phyloP scores from a whole-genome alignment of 352 stramenopile genomes.

The Phytophthora pluvialis region DNA sequence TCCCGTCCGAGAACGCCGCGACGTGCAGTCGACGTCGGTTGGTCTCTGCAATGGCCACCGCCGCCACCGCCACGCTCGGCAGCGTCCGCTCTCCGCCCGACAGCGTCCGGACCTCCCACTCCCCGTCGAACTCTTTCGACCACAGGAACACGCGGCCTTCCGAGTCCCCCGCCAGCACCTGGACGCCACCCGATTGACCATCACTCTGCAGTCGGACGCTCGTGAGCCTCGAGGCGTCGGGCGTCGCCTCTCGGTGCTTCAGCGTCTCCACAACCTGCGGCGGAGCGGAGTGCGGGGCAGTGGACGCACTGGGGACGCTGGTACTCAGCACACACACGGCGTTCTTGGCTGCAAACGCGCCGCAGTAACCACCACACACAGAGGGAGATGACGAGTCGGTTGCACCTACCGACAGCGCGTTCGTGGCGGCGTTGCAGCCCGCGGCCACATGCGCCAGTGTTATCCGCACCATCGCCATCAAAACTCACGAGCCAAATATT shows the following conservation, averaged over 20 bases:
- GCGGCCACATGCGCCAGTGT: slow-evolving; percentile 57
- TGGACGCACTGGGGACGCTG: background rate
- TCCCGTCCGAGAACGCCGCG: slow-evolving; percentile 56
- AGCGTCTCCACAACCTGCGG: slow-evolving; percentile 49
- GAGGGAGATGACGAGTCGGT: slow-evolving; percentile 11
- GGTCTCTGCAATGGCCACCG: slow-evolving; percentile 42
- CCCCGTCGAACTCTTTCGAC: slow-evolving; percentile 5
- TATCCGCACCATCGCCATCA: slow-evolving; percentile 14
- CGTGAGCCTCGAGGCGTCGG: slow-evolving; percentile 49
- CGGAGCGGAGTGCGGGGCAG: slow-evolving; percentile 2
- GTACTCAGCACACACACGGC: slow-evolving; percentile 49
- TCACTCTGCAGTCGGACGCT: slow-evolving; percentile 41
- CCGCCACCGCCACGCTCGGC: slow-evolving; percentile 45
- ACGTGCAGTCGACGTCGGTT: slow-evolving; percentile 43
- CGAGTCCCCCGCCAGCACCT: slow-evolving; percentile 68
- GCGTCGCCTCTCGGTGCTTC: slow-evolving; percentile 45
- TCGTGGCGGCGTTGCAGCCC: slow-evolving; percentile 60
- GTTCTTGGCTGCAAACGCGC: slow-evolving; percentile 58
- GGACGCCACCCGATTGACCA: slow-evolving; percentile 1
- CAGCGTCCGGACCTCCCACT: slow-evolving; percentile 36
- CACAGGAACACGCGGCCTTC: slow-evolving; percentile 70
- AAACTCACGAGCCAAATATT: slow-evolving; percentile 2
- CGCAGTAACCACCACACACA: slow-evolving; percentile 12
- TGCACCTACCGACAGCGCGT: slow-evolving; percentile 43
- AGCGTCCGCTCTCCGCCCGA: slow-evolving; percentile 15